Conservation (phyloP, 306 rosid species). For the Coriaria nepalensis region DNA sequence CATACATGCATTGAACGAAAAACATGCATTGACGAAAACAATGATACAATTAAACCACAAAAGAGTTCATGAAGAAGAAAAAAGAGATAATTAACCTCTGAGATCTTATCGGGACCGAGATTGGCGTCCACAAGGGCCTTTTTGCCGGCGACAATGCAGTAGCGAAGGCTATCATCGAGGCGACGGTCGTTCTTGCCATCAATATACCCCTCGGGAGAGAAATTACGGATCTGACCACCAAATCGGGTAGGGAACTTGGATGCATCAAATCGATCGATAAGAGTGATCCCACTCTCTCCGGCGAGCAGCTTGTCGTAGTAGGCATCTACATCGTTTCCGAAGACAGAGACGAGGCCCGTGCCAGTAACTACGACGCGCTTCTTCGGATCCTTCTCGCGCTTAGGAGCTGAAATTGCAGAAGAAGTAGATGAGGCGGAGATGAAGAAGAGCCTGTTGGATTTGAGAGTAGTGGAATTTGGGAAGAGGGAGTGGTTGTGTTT, state of each 20-base stretch:
- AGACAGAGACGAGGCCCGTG: constrained; percentile 77
- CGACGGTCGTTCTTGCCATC: constrained; percentile 91
- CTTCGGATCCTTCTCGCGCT: constrained; percentile 80
- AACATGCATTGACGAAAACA: background rate
- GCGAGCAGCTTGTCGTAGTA: constrained; percentile 78
- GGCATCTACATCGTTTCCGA: constrained; percentile 62
- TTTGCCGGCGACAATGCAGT: constrained; percentile 91
- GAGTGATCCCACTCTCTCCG: constrained; percentile 74
- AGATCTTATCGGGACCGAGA: constrained; percentile 46
- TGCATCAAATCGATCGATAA: constrained; percentile 73
- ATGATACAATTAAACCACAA: background rate
- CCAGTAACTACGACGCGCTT: constrained; percentile 92
- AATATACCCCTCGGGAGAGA: constrained; percentile 68
- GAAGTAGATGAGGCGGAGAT: constrained; percentile 34
- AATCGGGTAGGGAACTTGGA: constrained; percentile 92
- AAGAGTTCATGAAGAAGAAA: background rate
- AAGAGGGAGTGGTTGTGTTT: constrained; percentile 2
- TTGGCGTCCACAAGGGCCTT: constrained; percentile 73
- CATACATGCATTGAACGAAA: background rate
- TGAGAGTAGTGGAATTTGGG: constrained; percentile 11
- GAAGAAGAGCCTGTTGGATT: constrained; percentile 24
- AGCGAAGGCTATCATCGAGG: constrained; percentile 80
- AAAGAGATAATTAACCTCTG: constrained; percentile 33
- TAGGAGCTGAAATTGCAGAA: constrained; percentile 38
- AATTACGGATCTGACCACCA: constrained; percentile 87